A percentile compares a stretch with the other conserved stretches of the same genome.
phyloP scores from a whole-genome alignment of 1,284 basidiomycete genomes.

The Heterobasidion irregulare region DNA sequence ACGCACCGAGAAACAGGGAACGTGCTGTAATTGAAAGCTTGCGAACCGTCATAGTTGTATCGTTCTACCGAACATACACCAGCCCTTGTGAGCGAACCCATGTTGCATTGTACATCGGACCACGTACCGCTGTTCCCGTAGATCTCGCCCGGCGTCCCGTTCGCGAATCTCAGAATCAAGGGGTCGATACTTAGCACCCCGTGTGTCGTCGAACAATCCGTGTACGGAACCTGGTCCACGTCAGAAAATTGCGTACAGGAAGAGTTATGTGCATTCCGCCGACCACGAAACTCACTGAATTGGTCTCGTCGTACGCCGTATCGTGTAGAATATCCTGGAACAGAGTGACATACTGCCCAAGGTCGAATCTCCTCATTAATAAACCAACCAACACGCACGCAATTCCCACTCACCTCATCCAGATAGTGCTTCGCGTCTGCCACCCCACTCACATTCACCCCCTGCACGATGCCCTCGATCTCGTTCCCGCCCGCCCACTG shows the following conservation, averaged over 20 bases:
- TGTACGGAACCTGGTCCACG: conserved; percentile 40
- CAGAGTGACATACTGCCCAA: conserved; percentile 34
- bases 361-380: not conserved
- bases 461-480: conserved; percentile 44
- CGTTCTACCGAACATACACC: conserved; percentile 25
- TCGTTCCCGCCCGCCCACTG: conserved; percentile 61
- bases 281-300: conserved; percentile 28
- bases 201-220: conserved; percentile 53
- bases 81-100: too few relatives aligned
- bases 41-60: conserved; percentile 48
- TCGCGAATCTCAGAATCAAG: conserved; percentile 43
- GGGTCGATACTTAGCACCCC: conserved; percentile 52
- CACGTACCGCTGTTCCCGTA: conserved; percentile 48
- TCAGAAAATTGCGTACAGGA: not conserved
- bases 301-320: conserved; percentile 39
- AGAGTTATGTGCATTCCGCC: not conserved
- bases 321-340: conserved; percentile 48
- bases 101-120: too few relatives aligned
- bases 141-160: conserved; percentile 40
- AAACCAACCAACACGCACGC: not conserved
- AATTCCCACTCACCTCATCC: conserved; percentile 29
- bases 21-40: conserved; percentile 47
- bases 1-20: conserved; percentile 33
- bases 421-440: conserved; percentile 37
- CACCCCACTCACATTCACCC: conserved; percentile 24